Evolutionary conservation across 2,329 filamentous ascomycete species (phyloP), one percentile per base, ranked within the genome.

Genomic region (Elsinoe batatas): DNA sequence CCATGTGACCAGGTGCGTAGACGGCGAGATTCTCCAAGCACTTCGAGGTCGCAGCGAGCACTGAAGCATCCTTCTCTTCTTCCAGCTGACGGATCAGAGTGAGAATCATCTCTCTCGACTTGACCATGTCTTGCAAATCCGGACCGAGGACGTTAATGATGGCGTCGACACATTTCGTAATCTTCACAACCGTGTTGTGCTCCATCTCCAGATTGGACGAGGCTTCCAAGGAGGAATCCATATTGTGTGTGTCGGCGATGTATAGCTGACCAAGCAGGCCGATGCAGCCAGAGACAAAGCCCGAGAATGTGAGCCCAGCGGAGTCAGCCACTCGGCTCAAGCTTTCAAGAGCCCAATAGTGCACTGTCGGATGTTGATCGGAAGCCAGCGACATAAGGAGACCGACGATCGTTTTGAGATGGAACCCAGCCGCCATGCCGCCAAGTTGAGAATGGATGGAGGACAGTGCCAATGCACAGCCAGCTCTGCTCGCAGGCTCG

Each of bases 311-410:
- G 57, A 98, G 75, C 0, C 93, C 93, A 1, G 93, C 91, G 10
- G 91, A 93, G 64, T 96, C 91, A 2, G 91, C 87, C 11, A 95
- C 90, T 53, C 87, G 78, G 1, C 88, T 85, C 30, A 98, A 71
- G 8, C 89, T 91, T 67, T 96, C 90, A 43, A 98, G 75, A 2
- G 94, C 91, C 90, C 91, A 97, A 67, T 91, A 95, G 69, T 98
- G 93, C 7, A 98, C 93, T 0, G 88, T 84, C 0, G 93, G 91
- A 67, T 98, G 93, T 17, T 91, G 88, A 65, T 98, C 93, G 63
- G 91, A 95, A 68, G 90, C 91, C 8, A 98, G 78, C 6, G 93
- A 97, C 87, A 97, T 95, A n/a, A 98, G 75, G 37, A 98, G 94
- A 15, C 91, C 87, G n/a, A 96, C 80, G 50, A 98, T 96, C 1